Base-by-base conservation (phyloP, 148 eudicot genomes). In the Cornus controversa region DNA sequence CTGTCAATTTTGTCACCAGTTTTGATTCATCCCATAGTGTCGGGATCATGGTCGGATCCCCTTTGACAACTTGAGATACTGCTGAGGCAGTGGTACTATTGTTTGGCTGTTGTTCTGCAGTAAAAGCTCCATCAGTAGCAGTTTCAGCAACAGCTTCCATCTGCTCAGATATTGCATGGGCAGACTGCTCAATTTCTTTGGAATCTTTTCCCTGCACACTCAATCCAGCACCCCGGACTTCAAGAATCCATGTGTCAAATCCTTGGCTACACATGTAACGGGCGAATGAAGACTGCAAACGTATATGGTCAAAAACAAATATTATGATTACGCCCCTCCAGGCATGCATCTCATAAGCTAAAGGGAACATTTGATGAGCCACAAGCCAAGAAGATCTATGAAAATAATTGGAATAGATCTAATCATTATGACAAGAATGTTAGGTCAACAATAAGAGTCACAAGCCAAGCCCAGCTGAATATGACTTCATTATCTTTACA, bases 241-340 rank as follows among this genome's bases (percentile, higher is more conserved):
- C 99, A 71, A 96, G 90, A 82, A 96, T 81, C 99, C 98, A 96
- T 60, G 99, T 96, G 84, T 96, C 99, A 86, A 89, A 96, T 83
- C 99, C 99, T 90, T 96, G 91, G 74, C 89, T 95, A 82, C 93
- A 92, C 99, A 96, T 96, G 82, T 90, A 80, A 72, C 98, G 99
- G 69, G 99, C 99, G 87, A 96, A 96, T 69, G 99, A 96, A 72
- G 92, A 92, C 98, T 96, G 91, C 89, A 86, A 69, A 36, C 24
- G 47, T 72, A 31, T 45, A 45, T n/a, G 27, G 25, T 45, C 22
- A 14, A 66, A 66, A 66, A 20, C 34, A 40, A 42, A 75, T 54
- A 74, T 23, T 45, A 73, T n/a, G 50, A 62, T 18, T 64, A 26
- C 40, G 58, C 27, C 40, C 58, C 15, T n/a, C 63, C 22, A 22